Evolutionary conservation across 768 basidiomycete species (phyloP).

Genomic region (Leccinum longicurvipes): DNA sequence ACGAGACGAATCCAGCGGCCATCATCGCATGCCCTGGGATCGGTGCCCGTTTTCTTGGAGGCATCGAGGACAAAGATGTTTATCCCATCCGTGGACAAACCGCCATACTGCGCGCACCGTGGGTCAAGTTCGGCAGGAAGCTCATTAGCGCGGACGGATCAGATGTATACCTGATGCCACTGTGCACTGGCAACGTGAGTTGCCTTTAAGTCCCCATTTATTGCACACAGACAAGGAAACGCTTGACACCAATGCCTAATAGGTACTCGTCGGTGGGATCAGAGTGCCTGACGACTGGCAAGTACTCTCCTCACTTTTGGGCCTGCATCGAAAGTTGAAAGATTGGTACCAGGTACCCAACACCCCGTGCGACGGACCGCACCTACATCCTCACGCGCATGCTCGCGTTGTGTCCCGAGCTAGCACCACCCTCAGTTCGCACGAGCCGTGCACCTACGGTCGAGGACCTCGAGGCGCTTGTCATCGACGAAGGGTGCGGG

Average conservation of each 20-base stretch:
- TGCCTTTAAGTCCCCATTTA: conserved; percentile 17
- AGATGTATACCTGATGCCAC: conserved; percentile 37
- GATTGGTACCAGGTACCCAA: conserved; percentile 49
- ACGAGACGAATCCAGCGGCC: conserved; percentile 31
- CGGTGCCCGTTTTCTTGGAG: conserved; percentile 49
- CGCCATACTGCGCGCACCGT: conserved; percentile 43
- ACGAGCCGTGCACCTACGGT: conserved; percentile 43
- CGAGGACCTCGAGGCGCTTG: conserved; percentile 46
- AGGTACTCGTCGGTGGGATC: conserved; percentile 63
- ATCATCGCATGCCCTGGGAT: conserved; percentile 72
- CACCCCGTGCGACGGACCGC: conserved; percentile 60
- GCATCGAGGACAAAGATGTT: conserved; percentile 47
- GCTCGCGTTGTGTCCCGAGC: conserved; percentile 52
- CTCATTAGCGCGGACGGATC: conserved; percentile 30
- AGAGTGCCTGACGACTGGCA: conserved; percentile 61
- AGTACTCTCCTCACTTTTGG: not conserved
- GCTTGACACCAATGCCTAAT: not conserved
- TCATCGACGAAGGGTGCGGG: conserved; percentile 56
- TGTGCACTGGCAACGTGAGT: conserved; percentile 41
- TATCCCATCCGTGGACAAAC: conserved; percentile 49
- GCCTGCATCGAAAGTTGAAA: not conserved
- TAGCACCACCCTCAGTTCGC: conserved; percentile 53
- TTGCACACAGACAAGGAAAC: not conserved
- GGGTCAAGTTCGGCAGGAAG: conserved; percentile 40
- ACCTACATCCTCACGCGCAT: conserved; percentile 52